Base-by-base conservation (phyloP, 805 yeast genomes). In the Wickerhamiella lipophila region DNA sequence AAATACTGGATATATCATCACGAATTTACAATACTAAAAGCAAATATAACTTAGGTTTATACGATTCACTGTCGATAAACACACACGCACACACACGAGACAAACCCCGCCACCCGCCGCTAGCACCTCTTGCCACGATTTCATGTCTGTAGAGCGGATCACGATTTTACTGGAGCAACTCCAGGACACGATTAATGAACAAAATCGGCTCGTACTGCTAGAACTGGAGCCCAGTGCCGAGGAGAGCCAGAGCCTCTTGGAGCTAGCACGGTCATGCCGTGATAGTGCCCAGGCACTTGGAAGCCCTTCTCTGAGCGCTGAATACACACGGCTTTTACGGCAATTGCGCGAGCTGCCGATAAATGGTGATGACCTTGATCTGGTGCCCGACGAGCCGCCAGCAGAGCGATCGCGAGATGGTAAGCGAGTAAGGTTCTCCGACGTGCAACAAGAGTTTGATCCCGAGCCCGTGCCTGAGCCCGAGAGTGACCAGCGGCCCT, bases 201-300 rank as follows among this genome's bases (percentile, higher is more conserved):
- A 58, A 41, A 49, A 52, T 42, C 52, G 61, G 16, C 52, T 58
- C 49, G 50, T 40, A 15, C 52, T 58, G n/a, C 50, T 57, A 9
- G 58, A 58, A 15, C 49, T 58, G 8, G 59, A 56, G 47, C 59
- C 59, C 19, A 56, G 59, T 23, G 49, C 42, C 11, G 43, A 50
- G 19, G 61, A 58, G 48, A 57, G 51, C 13, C 50, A 49, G 18
- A 58, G 51, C 26, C 49, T 58, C 27, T 22, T 43, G 1, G 22
- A 34, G 3, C 52, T 58, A 8, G 40, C 53, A n/a, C 29, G 25
- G 21, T 34, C 49, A 13, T 27, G 50, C 26, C 42, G 46, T 25
- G 40, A 39, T 15, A 42, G 50, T 23, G 23, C 50, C 8, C 48
- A 47, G 19, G 25, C 48, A 25, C 36, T 35, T 15, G 29, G 40